Evolutionary conservation across 352 stramenopile species (phyloP), one percentile per base, ranked within the genome.

Genomic region (Pythium monospermum): DNA sequence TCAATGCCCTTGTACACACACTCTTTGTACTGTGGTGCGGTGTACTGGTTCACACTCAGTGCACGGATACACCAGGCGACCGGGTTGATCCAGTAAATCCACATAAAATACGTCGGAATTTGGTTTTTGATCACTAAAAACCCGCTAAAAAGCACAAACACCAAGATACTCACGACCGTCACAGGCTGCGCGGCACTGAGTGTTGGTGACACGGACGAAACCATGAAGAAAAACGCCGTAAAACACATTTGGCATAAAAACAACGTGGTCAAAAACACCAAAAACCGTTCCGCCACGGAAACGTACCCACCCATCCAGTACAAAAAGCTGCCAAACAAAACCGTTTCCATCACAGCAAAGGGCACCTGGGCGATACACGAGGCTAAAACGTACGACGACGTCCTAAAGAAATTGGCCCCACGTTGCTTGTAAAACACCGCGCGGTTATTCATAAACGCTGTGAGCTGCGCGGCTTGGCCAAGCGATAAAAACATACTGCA

Each of bases 241-340:
- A 91, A 89, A 55, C 66, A 72, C 46, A 90, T 71, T 43, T 90
- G 75, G 35, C 66, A 75, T 35, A 89, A 27, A 52, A 92, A 73
- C 2, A 90, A 70, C 30, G 73, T 79, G n/a, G 79, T 19, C 12
- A 86, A 27, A 55, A 91, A 94, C 7, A 73, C 65, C 16, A 79
- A 19, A 57, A 86, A 94, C 8, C 58, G 50, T 26, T 68, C 62
- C 1, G 37, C 62, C 4, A 73, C 31, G 0, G 57, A 51, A 0
- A 82, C 71, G 47, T 95, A 85, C 22, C 89, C 89, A 31, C 88
- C 71, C 69, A 96, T 91, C 74, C 83, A 97, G 59, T 97, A 97
- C 6, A 96, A 56, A 27, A 96, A 59, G 1, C 76, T 83, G n/a
- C 85, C 83, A 58, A 94, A 96, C 1, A 95, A 53, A 7, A 95